These are phyloP conservation scores for Carex myosuroides DNA, from an alignment of 176 grass and related monocot species.

Conservation along the genomic window DNA sequence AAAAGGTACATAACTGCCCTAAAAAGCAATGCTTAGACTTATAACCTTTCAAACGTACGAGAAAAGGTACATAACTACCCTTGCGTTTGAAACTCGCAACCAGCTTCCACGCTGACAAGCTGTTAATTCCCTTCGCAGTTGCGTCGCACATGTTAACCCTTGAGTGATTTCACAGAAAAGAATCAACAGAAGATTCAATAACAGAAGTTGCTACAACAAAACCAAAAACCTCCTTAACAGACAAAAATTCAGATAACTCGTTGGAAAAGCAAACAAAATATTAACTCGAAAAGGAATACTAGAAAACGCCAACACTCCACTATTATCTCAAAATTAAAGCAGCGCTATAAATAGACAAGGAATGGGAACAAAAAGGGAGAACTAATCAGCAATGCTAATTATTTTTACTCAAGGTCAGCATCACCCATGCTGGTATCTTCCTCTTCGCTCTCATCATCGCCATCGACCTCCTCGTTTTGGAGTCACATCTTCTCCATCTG, in stretches of 20 bases:
- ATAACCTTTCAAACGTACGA: too few relatives aligned
- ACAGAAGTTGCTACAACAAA: background rate
- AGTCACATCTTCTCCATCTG: too few relatives aligned
- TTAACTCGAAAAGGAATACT: background rate
- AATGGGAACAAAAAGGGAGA: background rate
- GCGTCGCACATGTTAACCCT: background rate
- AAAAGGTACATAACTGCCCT: too few relatives aligned
- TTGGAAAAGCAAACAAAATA: constrained; percentile 2
- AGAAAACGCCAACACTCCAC: background rate
- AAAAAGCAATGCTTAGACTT: too few relatives aligned
- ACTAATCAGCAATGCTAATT: background rate
- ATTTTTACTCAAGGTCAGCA: constrained; percentile 27
- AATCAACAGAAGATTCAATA: background rate
- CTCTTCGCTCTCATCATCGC: constrained; percentile 77
- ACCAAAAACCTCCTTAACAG: background rate
- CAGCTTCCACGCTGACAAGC: too few relatives aligned
- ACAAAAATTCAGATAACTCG: background rate
- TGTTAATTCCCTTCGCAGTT: too few relatives aligned
- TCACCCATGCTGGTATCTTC: constrained; percentile 97
- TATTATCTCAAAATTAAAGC: background rate
- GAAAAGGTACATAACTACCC: too few relatives aligned
- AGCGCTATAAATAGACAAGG: background rate
- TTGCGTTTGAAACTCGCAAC: too few relatives aligned
- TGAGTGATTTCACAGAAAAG: background rate
- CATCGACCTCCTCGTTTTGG: constrained; percentile 37